Evolutionary conservation across 768 basidiomycete species (phyloP).

Genomic region (Collybia mongolica): DNA sequence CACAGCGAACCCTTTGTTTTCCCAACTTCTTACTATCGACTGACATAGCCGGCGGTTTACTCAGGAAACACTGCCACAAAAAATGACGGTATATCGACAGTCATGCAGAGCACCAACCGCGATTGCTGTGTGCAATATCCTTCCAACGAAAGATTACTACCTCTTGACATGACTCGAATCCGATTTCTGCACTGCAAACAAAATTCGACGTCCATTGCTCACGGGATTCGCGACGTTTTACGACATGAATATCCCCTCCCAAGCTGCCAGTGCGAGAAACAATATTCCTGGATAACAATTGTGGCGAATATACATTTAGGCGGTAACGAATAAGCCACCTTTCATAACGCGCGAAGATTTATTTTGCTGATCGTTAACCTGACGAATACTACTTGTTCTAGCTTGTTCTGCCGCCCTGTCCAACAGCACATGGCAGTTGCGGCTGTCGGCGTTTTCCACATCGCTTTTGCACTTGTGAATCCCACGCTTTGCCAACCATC

Average conservation of each 20-base stretch:
- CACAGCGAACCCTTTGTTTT: not conserved
- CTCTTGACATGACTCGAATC: constrained; percentile 2
- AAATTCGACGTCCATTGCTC: too few relatives aligned
- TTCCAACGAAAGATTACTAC: constrained; percentile 4
- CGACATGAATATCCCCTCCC: too few relatives aligned
- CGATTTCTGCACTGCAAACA: constrained; percentile 1
- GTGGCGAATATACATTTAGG: too few relatives aligned
- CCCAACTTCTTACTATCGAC: not conserved
- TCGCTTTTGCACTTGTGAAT: constrained; percentile 4
- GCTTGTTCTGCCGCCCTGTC: not conserved
- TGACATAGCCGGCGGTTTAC: constrained; percentile 7
- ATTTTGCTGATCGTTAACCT: too few relatives aligned
- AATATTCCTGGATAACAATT: too few relatives aligned
- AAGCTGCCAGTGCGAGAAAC: too few relatives aligned
- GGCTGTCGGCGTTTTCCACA: constrained; percentile 8
- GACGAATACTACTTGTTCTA: too few relatives aligned
- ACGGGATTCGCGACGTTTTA: too few relatives aligned
- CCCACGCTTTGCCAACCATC: constrained; percentile 9
- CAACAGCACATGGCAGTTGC: constrained; percentile 8
- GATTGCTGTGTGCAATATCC: not conserved
- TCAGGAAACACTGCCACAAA: not conserved
- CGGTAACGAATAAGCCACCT: too few relatives aligned
- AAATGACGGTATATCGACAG: not conserved
- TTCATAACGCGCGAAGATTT: too few relatives aligned
- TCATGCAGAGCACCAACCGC: not conserved